phyloP scores from a whole-genome alignment of 2,329 filamentous ascomycete genomes.

The Colletotrichum sp. region DNA sequence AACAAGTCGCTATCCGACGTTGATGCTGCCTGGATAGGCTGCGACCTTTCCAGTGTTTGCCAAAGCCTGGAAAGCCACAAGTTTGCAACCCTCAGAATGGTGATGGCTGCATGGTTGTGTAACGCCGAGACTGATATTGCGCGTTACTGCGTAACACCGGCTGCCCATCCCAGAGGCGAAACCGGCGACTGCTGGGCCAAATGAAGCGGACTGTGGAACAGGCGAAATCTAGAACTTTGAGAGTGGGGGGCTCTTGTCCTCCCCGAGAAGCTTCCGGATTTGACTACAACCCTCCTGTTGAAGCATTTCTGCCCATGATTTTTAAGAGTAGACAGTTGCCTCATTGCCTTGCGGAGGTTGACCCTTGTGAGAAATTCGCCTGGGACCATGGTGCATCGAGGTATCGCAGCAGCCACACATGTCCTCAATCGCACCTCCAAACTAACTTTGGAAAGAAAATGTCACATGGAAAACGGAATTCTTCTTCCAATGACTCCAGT shows the following conservation, averaged over 20 bases:
- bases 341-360: not conserved
- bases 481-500: not conserved
- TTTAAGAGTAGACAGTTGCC: not conserved
- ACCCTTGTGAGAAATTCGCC: accelerated
- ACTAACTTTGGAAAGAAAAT: not conserved
- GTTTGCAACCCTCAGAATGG: not conserved
- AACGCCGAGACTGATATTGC: not conserved
- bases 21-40: not conserved
- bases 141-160: not conserved
- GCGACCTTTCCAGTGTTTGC: not conserved
- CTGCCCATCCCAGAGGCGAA: not conserved
- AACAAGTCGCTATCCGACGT: not conserved
- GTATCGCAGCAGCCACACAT: not conserved
- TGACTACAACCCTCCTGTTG: not conserved
- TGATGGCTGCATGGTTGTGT: not conserved
- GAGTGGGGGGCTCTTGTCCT: not conserved
- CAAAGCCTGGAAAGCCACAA: not conserved
- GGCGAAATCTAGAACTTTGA: not conserved
- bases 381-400: not conserved
- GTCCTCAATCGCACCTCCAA: not conserved
- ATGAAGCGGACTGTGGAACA: not conserved
- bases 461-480: not conserved
- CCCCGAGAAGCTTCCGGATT: not conserved
- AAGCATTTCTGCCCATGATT: not conserved
- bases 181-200: not conserved